Evolutionary conservation across 2,329 filamentous ascomycete genomes (phyloP).

Genomic region (Raffaelea arxii): DNA sequence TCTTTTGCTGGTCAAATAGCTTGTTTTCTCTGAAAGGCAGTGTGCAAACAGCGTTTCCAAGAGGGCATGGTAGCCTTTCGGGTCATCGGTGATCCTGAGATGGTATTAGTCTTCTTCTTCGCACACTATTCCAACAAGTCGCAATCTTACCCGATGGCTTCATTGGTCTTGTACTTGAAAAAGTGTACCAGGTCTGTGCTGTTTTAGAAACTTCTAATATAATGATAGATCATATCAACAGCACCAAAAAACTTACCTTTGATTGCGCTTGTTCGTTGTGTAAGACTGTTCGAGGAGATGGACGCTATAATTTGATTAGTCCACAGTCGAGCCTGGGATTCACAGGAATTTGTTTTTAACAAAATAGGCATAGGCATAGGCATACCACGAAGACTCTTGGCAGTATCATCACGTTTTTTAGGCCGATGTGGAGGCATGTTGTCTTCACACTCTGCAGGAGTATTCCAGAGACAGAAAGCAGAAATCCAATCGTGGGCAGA

Average conservation of each 20-base stretch:
- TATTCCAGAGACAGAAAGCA: no score
- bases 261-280: slow-evolving; percentile 12
- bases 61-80: slow-evolving; percentile 72
- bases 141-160: no score
- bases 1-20: slow-evolving; percentile 45
- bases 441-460: no score
- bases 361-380: no score
- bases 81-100: slow-evolving; percentile 39
- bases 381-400: no score
- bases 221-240: no score
- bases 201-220: no score
- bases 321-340: background rate
- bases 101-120: background rate
- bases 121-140: no score
- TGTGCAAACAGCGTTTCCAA: slow-evolving; percentile 72
- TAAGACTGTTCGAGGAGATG: slow-evolving; percentile 11
- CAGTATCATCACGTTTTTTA: no score
- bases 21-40: slow-evolving; percentile 56
- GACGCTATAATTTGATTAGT: slow-evolving; percentile 6
- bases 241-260: slow-evolving; percentile 10
- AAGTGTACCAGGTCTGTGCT: slow-evolving; percentile 13
- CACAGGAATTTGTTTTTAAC: no score
- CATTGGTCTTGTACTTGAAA: slow-evolving; percentile 12
- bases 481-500: no score
- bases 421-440: no score